Base-by-base conservation (phyloP, 352 stramenopile species). In the Thraustotheca clavata region DNA sequence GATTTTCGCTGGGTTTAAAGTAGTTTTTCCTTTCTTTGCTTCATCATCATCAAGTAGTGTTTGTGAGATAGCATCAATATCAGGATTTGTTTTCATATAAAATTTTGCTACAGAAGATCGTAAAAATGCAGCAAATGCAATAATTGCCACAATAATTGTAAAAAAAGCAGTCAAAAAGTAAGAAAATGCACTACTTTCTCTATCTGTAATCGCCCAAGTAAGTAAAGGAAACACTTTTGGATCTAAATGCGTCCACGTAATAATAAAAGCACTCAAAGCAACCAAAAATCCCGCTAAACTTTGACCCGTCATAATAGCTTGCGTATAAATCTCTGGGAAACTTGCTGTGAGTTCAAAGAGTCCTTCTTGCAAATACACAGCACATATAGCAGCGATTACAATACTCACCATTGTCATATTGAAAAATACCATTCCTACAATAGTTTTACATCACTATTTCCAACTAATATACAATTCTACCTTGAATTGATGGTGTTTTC, bases 151-250 rank as follows among this genome's bases (percentile, higher is more conserved):
- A 3, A 88, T 66, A 34, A 91, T 73, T 40, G 79, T 84, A 27
- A 83, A 68, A 49, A 90, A 89, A 22, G 85, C 80, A 43, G 87
- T 75, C 26, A 82, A 70, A 31, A 93, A 93, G 69, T 93, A 93
- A 52, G 86, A 62, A 62, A 91, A 89, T 3, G 79, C 83, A 47
- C 73, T 83, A 49, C 88, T 36, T 34, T 90, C 81, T 0, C 74
- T 71, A 59, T 87, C 76, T 0, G 34, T 29, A 14, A n/a, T 22
- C 6, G 6, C 43, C 6, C 14, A 6, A n/a, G n/a, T n/a, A n/a
- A n/a, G n/a, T n/a, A n/a, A n/a, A 14, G 6, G 6, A 14, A 50
- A 22, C 27, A 14, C 6, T 6, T 22, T 14, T 14, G 43, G 43
- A 34, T 48, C 11, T 27, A 72, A 59, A n/a, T 76, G 73, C 3